A percentile compares a stretch with the other conserved stretches of the same genome.
These are phyloP conservation scores for Aspergillus sp. DNA, from an alignment of 2,329 filamentous ascomycete species.

Conservation along the genomic window DNA sequence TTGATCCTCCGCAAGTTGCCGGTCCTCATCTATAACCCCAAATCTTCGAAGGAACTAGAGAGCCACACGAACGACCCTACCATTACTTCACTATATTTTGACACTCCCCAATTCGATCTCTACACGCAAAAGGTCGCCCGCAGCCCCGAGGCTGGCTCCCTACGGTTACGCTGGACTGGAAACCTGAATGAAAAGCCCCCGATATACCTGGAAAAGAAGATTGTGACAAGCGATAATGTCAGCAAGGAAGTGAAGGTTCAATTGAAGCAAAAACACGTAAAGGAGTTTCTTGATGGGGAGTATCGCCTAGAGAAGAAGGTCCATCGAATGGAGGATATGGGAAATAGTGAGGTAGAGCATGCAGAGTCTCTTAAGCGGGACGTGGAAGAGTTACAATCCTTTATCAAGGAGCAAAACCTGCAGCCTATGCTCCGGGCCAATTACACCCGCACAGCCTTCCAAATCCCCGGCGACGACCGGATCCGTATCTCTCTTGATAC, in stretches of 20 bases:
- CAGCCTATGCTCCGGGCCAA: constrained; percentile 87
- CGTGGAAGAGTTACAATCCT: constrained; percentile 74
- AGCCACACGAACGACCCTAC: constrained; percentile 76
- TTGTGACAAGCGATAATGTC: constrained; percentile 70
- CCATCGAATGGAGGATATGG: constrained; percentile 76
- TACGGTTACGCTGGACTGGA: constrained; percentile 90
- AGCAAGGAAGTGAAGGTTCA: constrained; percentile 78
- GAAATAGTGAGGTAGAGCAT: constrained; percentile 65
- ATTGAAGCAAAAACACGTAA: constrained; percentile 93
- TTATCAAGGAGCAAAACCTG: constrained; percentile 73
- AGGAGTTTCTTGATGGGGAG: constrained; percentile 79
- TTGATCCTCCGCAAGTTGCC: constrained; percentile 88
- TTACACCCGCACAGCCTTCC: constrained; percentile 92
- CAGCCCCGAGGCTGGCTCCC: constrained; percentile 71
- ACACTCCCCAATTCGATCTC: constrained; percentile 79
- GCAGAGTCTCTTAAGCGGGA: constrained; percentile 69
- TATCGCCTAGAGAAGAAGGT: constrained; percentile 92
- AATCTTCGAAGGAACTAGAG: constrained; percentile 77
- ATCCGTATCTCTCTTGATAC: constrained; percentile 93
- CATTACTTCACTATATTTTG: constrained; percentile 95
- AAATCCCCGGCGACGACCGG: constrained; percentile 88
- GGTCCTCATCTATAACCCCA: constrained; percentile 88
- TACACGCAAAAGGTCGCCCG: constrained; percentile 83
- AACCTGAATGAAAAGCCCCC: constrained; percentile 76
- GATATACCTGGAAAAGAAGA: constrained; percentile 87